Evolutionary conservation across 1,139 yeast species (phyloP).

Genomic region (Pichia sp.): DNA sequence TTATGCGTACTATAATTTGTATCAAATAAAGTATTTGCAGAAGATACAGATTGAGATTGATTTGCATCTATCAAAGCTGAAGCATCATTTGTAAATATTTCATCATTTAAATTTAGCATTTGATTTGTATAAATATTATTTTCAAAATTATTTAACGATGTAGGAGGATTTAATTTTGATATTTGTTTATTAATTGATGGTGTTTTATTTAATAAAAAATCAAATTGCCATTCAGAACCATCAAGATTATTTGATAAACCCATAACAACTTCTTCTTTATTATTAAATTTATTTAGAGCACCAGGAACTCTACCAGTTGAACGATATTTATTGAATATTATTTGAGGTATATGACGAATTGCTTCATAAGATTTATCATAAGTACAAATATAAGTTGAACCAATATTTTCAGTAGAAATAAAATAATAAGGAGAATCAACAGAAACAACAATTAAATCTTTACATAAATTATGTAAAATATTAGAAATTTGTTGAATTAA

Average conservation of each 20-base stretch:
- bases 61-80: no score
- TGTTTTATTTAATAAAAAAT: conserved; percentile 9
- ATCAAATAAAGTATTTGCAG: background rate
- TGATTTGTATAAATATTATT: background rate
- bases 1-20: background rate
- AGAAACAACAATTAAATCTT: conserved; percentile 56
- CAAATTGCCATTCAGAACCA: conserved; percentile 5
- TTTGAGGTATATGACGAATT: conserved; percentile 43
- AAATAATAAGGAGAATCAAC: conserved; percentile 63
- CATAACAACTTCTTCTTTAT: conserved; percentile 10
- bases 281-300: conserved; percentile 18
- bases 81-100: background rate
- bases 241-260: conserved; percentile 1
- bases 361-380: conserved; percentile 55
- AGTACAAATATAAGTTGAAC: conserved; percentile 55
- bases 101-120: background rate
- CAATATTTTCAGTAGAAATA: conserved; percentile 48
- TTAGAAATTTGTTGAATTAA: conserved; percentile 48
- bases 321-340: conserved; percentile 48
- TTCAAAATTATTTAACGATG: background rate
- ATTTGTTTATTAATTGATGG: background rate
- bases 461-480: conserved; percentile 29
- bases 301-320: conserved; percentile 60
- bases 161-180: background rate
- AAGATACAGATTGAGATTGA: no score